Evolutionary conservation across 352 stramenopile species (phyloP).

Genomic region (Lagenidium sp.): DNA sequence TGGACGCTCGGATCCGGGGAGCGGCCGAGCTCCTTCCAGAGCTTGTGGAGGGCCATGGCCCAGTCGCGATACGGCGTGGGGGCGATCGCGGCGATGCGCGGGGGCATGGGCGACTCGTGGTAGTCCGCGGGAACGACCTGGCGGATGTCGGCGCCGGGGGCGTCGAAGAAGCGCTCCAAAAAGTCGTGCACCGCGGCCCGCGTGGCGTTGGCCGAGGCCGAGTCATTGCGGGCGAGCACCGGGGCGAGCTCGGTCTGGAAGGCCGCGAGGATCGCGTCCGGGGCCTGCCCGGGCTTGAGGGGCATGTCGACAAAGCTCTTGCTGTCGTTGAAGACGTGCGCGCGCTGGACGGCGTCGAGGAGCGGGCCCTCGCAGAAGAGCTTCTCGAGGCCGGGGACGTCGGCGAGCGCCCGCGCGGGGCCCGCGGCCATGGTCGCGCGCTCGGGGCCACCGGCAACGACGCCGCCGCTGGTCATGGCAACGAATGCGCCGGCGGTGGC

Average conservation of each 20-base stretch:
- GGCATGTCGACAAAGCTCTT: conserved; percentile 90
- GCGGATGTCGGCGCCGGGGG: conserved; percentile 38
- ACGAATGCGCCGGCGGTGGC: neutral
- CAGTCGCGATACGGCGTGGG: conserved; percentile 18
- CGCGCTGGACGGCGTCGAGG: conserved; percentile 52
- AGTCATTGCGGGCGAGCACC: neutral
- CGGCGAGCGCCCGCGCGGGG: neutral
- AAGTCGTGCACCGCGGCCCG: conserved; percentile 34
- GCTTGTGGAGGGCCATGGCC: conserved; percentile 25
- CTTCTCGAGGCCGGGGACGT: conserved; percentile 9
- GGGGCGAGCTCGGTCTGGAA: conserved; percentile 13
- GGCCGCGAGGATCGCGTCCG: conserved; percentile 22
- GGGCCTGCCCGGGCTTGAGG: conserved; percentile 30
- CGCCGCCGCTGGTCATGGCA: neutral
- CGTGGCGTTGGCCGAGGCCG: conserved; percentile 13
- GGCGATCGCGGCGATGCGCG: conserved; percentile 17
- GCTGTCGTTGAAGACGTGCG: conserved; percentile 66
- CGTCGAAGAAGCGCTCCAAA: conserved; percentile 51
- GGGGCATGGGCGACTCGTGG: conserved; percentile 11
- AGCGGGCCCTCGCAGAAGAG: conserved; percentile 46
- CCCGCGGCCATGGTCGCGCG: too few species aligned
- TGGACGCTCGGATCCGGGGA: conserved; percentile 4
- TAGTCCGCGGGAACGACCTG: conserved; percentile 34
- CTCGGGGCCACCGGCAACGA: neutral
- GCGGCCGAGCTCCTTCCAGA: conserved; percentile 29